These are phyloP conservation scores for Colletotrichum scovillei DNA, from an alignment of 2,329 filamentous ascomycete species.

Conservation along the genomic window DNA sequence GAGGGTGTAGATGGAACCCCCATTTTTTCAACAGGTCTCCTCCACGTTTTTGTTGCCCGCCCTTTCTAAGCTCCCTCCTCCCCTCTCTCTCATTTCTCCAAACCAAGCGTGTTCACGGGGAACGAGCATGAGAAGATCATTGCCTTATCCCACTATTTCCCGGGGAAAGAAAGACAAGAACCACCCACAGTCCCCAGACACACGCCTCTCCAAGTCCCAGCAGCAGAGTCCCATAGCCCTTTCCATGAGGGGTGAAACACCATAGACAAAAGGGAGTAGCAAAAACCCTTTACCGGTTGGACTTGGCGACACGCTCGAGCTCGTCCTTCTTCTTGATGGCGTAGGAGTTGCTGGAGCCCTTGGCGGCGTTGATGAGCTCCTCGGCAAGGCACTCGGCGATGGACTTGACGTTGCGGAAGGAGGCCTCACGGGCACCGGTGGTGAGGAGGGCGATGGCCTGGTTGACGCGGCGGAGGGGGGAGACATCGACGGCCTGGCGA, in stretches of 20 bases:
- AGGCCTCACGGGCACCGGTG: constrained; percentile 97
- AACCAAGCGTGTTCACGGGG: constrained; percentile 13
- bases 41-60: not conserved
- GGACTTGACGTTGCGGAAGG: constrained; percentile 99
- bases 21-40: constrained; percentile 15
- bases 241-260: constrained; percentile 8
- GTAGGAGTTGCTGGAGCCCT: constrained; percentile 99
- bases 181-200: constrained; percentile 24
- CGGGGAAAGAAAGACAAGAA: constrained; percentile 1
- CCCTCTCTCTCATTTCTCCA: constrained; percentile 7
- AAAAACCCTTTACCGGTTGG: constrained; percentile 90
- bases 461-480: constrained; percentile 99
- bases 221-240: constrained; percentile 33
- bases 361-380: constrained; percentile 99
- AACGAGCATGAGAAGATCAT: not conserved
- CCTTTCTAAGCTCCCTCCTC: not conserved
- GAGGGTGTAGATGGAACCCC: not conserved
- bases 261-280: constrained; percentile 44
- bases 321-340: constrained; percentile 99
- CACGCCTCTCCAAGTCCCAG: not conserved
- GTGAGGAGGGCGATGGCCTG: constrained; percentile 99
- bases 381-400: constrained; percentile 99
- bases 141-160: constrained; percentile 44
- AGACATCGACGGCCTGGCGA: constrained; percentile 99
- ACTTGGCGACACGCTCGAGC: constrained; percentile 99